phyloP scores from a whole-genome alignment of 2,329 filamentous ascomycete genomes.

The Botryosphaeria dothidea region DNA sequence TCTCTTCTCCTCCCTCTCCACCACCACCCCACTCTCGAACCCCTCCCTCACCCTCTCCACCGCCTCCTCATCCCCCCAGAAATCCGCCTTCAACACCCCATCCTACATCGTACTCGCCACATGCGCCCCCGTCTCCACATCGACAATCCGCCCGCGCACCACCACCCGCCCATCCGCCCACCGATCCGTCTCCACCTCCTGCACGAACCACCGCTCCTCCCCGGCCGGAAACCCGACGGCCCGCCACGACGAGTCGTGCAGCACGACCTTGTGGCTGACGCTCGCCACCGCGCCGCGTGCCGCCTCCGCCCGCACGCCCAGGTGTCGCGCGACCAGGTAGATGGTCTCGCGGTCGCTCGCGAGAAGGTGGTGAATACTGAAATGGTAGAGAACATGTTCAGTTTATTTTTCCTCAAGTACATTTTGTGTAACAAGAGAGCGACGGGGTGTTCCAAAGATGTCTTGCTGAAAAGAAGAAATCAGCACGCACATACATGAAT shows the following conservation, averaged over 20 bases:
- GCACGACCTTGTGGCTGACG: neutral
- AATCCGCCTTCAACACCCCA: constrained; percentile 28
- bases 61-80: neutral
- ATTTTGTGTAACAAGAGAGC: too few relatives aligned
- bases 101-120: constrained; percentile 38
- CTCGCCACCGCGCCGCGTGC: neutral
- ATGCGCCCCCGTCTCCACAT: constrained; percentile 29
- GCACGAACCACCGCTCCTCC: constrained; percentile 33
- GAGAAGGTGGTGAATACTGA: constrained; percentile 11
- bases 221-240: constrained; percentile 19
- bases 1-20: neutral
- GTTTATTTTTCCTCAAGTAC: too few relatives aligned
- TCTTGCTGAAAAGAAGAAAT: too few relatives aligned
- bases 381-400: too few relatives aligned
- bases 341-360: constrained; percentile 58
- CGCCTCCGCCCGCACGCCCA: constrained; percentile 19
- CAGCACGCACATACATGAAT: constrained; percentile 50
- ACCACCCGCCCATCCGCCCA: constrained; percentile 30
- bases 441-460: too few relatives aligned
- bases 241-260: neutral
- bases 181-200: constrained; percentile 28
- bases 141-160: constrained; percentile 31
- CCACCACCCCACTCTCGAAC: neutral
- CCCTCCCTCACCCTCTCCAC: neutral
- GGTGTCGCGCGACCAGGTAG: constrained; percentile 51